A percentile compares a stretch with the other conserved stretches of the same genome.
Conservation (phyloP, 176 grass and related monocot genomes). For the barley (Hordeum vulgare) region DNA sequence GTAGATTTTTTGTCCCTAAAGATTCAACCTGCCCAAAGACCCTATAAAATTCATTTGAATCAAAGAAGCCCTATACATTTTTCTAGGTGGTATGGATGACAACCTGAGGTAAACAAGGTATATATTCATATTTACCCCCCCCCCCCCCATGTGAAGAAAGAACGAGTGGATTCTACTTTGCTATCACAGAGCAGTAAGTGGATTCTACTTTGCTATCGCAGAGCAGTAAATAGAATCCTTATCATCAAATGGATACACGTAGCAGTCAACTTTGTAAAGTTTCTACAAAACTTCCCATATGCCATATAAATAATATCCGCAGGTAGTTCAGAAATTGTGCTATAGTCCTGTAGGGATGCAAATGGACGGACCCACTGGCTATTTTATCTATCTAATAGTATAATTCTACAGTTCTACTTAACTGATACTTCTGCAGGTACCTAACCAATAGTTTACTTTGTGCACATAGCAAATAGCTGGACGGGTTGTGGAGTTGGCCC, state of each 20-base stretch:
- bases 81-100: not conserved
- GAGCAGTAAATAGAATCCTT: slow-evolving; percentile 17
- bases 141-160: slow-evolving; percentile 17
- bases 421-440: not conserved
- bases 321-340: not conserved
- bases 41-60: not conserved
- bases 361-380: not conserved
- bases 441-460: not conserved
- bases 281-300: not conserved
- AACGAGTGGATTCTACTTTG: slow-evolving; percentile 5
- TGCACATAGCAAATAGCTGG: not conserved
- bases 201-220: slow-evolving; percentile 3
- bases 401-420: not conserved
- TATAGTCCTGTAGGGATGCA: not conserved
- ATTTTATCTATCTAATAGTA: not conserved
- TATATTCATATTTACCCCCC: slow-evolving; percentile 13
- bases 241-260: not conserved
- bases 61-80: not conserved
- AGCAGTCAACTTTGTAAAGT: not conserved
- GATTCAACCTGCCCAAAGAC: not conserved
- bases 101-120: not conserved
- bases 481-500: not conserved
- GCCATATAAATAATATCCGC: not conserved
- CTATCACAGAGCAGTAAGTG: not conserved
- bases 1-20: not conserved